A percentile compares a stretch with the other conserved stretches of the same genome.
phyloP scores from a whole-genome alignment of 768 basidiomycete genomes.

The Infundibulicybe gibba region DNA sequence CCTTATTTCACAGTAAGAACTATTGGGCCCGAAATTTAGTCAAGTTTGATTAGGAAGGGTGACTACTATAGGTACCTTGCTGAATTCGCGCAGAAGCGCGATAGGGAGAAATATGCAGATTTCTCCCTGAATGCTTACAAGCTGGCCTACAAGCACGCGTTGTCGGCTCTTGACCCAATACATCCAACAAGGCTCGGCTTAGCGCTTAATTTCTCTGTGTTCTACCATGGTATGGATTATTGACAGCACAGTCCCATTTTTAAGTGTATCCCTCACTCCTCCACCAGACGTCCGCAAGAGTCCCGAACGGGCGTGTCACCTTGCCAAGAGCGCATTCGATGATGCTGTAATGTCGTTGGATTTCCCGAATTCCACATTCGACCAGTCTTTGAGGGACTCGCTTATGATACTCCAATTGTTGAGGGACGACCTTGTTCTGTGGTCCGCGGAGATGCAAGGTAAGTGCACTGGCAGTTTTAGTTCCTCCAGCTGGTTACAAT shows the following conservation, averaged over 20 bases:
- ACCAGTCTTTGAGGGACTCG: constrained; percentile 60
- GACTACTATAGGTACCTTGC: constrained; percentile 92
- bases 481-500: not conserved
- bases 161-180: constrained; percentile 66
- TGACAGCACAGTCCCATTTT: not conserved
- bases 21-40: not conserved
- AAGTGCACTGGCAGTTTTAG: constrained; percentile 13
- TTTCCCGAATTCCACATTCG: constrained; percentile 28
- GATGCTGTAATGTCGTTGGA: constrained; percentile 74
- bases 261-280: not conserved
- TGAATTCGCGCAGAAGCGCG: constrained; percentile 73
- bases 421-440: constrained; percentile 81
- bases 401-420: constrained; percentile 81
- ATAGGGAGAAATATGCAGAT: constrained; percentile 66
- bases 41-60: constrained; percentile 36
- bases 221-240: constrained; percentile 57
- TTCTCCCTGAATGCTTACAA: constrained; percentile 84
- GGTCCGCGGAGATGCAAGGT: constrained; percentile 72
- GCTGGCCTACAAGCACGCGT: constrained; percentile 79
- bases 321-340: constrained; percentile 91
- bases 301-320: constrained; percentile 82
- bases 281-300: constrained; percentile 68
- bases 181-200: constrained; percentile 88
- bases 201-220: constrained; percentile 92
- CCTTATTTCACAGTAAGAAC: not conserved